These are phyloP conservation scores for Salvia hispanica DNA, from an alignment of 257 asterid species.

Conservation along the genomic window DNA sequence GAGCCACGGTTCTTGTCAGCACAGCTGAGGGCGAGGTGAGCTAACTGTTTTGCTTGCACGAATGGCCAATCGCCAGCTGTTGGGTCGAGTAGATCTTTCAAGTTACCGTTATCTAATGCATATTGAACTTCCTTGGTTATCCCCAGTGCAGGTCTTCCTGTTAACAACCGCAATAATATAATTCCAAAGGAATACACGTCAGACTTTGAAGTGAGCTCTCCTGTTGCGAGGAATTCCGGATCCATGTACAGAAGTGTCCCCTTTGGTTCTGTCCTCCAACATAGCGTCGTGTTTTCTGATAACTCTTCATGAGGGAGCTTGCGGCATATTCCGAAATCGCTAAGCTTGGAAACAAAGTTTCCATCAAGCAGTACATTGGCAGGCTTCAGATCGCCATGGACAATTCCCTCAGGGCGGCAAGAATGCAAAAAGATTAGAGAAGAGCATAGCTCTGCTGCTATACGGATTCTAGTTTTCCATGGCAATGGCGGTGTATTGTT, in stretches of 20 bases:
- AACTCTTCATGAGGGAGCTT: conserved; percentile 43
- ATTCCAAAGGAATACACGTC: conserved; percentile 90
- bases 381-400: conserved; percentile 89
- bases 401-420: conserved; percentile 56
- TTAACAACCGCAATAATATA: conserved; percentile 64
- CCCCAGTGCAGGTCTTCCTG: conserved; percentile 75
- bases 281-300: conserved; percentile 43
- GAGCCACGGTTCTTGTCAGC: conserved; percentile 44
- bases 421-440: conserved; percentile 85
- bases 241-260: conserved; percentile 73
- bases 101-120: conserved; percentile 61
- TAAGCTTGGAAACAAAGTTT: conserved; percentile 73
- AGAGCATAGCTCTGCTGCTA: conserved; percentile 85
- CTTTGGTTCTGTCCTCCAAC: conserved; percentile 58
- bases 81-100: conserved; percentile 72
- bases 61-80: conserved; percentile 99
- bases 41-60: conserved; percentile 89
- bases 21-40: conserved; percentile 77
- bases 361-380: conserved; percentile 72
- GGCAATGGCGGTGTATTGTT: conserved; percentile 78
- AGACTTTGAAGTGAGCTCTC: conserved; percentile 81
- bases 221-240: conserved; percentile 74
- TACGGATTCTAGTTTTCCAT: conserved; percentile 86
- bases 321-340: conserved; percentile 80
- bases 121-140: conserved; percentile 62